Conservation (phyloP, 225 moss, liverwort and hornwort genomes). For the Pseudisothecium myosuroides region DNA sequence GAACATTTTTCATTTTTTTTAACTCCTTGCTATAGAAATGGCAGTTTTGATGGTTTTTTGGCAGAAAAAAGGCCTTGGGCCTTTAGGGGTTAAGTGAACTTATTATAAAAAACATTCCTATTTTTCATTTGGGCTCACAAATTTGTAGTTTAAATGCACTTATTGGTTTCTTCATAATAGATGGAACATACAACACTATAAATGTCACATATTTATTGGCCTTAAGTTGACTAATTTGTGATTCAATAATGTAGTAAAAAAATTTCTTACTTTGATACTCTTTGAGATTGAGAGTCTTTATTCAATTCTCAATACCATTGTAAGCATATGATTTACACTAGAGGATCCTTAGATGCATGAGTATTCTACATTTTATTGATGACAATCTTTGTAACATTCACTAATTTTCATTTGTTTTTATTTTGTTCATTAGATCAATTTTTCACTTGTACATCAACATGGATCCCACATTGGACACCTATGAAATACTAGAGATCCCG, state of each 20-base stretch:
- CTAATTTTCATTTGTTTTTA: not conserved
- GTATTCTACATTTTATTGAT: not conserved
- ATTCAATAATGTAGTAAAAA: not conserved
- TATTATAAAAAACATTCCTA: not conserved
- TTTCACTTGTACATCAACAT: not conserved
- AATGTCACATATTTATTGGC: not conserved
- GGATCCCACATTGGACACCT: too few relatives aligned
- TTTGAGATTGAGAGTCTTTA: not conserved
- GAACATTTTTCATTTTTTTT: too few relatives aligned
- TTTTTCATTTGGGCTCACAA: not conserved
- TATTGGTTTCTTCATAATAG: not conserved
- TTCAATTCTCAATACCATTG: not conserved
- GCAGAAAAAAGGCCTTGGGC: too few relatives aligned
- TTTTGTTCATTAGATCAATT: not conserved
- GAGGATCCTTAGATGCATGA: not conserved
- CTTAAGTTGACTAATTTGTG: not conserved
- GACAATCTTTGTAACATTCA: not conserved
- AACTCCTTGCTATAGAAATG: too few relatives aligned
- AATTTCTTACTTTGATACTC: not conserved
- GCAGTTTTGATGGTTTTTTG: too few relatives aligned
- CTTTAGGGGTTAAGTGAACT: too few relatives aligned
- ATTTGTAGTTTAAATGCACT: not conserved
- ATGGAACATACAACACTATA: not conserved
- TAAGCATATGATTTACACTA: not conserved
- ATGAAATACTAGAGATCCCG: not conserved